Evolutionary conservation across 2,329 filamentous ascomycete genomes (phyloP), one percentile per base, ranked within the genome.

Genomic region (Colletotrichum kahawae): DNA sequence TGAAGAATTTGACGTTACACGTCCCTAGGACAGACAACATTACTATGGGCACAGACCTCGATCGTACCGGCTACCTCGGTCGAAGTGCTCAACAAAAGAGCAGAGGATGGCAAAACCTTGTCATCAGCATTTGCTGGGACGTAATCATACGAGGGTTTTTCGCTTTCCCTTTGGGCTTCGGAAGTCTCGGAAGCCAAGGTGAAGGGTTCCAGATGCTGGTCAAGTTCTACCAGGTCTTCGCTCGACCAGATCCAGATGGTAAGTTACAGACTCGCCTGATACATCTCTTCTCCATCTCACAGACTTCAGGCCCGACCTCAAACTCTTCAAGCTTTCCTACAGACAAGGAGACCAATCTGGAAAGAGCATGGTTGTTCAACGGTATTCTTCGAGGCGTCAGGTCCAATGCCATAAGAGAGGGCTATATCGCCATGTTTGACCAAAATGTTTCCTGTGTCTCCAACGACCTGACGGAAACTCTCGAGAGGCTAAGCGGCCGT

Each of bases 101-200:
- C 31, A 29, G 62, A 24, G 43, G 31, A 12, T 70, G 71, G 71
- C 57, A 60, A 3, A 57, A 65, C 29, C 66, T 74, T 18, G 29
- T 74, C 4, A 36, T 48, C 14, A 70, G 54, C 51, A 16, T 67
- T 14, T 74, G 71, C 67, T 74, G 71, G 71, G n/a, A 43, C 8
- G 31, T 74, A 5, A 31, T 66, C 4, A 16, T 74, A 16, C 57
- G 48, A 5, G 71, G 67, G 2, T 70, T 74, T 48, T 70, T 70
- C 51, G 14, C 36, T 3, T 34, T 10, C 21, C 67, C 57, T 5
- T 33, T 70, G 7, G 71, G 71, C 4, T 74, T 74, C 24, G 71
- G 71, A 4, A 66, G 64, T 29, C 43, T 74, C 13, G 71, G 71
- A 21, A n/a, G 36, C 13, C 18, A 69, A 18, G 71, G 71, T 2